Evolutionary conservation across 805 yeast species (phyloP), one percentile per base, ranked within the genome.

Genomic region (Pichia rugopelliculosa): DNA sequence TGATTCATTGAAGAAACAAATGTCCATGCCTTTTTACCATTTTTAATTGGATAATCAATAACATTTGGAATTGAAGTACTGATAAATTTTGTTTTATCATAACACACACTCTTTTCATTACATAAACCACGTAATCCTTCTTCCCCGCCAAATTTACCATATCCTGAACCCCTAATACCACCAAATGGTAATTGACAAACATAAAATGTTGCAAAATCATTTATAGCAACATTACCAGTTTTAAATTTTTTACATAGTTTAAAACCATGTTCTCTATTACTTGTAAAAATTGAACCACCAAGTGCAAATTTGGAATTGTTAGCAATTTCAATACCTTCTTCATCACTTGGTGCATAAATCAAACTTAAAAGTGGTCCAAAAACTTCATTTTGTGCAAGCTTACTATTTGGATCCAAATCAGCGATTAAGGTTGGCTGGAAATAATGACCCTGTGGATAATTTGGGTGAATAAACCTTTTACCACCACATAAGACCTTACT

Each of bases 131-230:
- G 78, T 39, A 93, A 72, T 2, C 99, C 99, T 71, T 93, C 99
- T 62, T 84, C 96, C 41, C 99, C 99, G 21, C 96, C 96, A 70
- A 93, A 93, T 63, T 91, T 91, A 48, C 99, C 99, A 61, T 89
- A 93, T 0, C 99, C 99, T 6, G 96, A 85, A 41, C 89, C 93
- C 56, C 82, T 82, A 24, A 78, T 78, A 26, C 99, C 99, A 46
- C 99, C 99, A 68, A 93, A 93, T 27, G 99, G 99, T 56, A 93
- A 73, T 67, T 93, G 99, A 56, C 96, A 90, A 33, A 93, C 87
- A 60, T 90, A 88, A 61, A 81, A 93, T 0, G 98, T 91, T 8
- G 98, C 99, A 72, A 93, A 93, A 69, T 93, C 99, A 65, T 93
- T 93, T 52, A 93, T 87, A 9, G 99, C 96, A 41, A 93, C 95